phyloP scores from a whole-genome alignment of 1,139 yeast genomes.

The Yamadazyma pseudoaaseri region DNA sequence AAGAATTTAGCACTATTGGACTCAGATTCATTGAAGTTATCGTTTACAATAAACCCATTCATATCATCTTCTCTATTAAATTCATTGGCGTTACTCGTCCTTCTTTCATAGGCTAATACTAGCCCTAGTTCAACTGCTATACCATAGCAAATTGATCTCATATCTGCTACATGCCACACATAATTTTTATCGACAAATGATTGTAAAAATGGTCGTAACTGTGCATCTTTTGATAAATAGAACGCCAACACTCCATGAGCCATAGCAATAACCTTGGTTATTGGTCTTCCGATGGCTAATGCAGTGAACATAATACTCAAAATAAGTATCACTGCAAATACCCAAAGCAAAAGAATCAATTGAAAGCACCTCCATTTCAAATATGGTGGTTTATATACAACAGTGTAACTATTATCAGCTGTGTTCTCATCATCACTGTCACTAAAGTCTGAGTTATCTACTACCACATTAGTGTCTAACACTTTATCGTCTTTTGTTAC shows the following conservation, averaged over 20 bases:
- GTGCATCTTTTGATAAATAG: neutral
- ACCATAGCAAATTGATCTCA: conserved; percentile 25
- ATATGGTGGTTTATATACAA: conserved; percentile 85
- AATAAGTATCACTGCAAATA: conserved; percentile 58
- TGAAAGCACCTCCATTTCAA: conserved; percentile 60
- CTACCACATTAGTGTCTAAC: conserved; percentile 24
- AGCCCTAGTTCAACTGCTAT: conserved; percentile 16
- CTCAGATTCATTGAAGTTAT: neutral
- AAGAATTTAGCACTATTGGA: neutral
- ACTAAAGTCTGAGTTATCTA: conserved; percentile 8
- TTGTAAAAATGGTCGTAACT: neutral
- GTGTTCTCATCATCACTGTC: conserved; percentile 45
- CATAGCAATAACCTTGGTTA: conserved; percentile 14
- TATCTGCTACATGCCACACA: conserved; percentile 25
- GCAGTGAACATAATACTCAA: conserved; percentile 30
- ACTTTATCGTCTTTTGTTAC: conserved; percentile 80
- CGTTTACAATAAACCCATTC: conserved; percentile 1
- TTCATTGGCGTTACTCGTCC: neutral
- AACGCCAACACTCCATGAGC: neutral
- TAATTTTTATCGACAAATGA: conserved; percentile 1
- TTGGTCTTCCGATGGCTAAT: conserved; percentile 39
- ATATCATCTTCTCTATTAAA: neutral
- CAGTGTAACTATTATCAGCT: conserved; percentile 58
- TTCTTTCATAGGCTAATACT: conserved; percentile 13
- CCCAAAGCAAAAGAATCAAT: conserved; percentile 65